Conservation (phyloP, 1,139 yeast species). For the Magnusiomyces magnusii region DNA sequence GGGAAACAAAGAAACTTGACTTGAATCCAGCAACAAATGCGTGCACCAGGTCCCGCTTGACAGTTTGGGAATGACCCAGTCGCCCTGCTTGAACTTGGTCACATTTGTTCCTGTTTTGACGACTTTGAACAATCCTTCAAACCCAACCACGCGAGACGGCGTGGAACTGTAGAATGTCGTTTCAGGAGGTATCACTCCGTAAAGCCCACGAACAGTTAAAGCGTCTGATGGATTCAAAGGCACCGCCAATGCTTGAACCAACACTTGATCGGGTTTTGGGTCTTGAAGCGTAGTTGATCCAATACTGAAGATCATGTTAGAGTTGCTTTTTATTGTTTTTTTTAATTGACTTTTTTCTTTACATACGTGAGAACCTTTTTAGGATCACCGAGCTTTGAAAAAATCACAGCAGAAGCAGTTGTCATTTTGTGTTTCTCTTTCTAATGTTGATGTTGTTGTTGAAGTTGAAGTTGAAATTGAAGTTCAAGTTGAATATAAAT, state of each 20-base stretch:
- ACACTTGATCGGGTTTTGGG: constrained; percentile 37
- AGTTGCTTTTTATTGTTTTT: too few species aligned
- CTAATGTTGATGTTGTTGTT: too few species aligned
- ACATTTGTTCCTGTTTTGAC: too few species aligned
- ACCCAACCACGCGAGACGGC: constrained; percentile 78
- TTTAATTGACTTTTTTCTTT: too few species aligned
- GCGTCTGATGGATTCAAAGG: constrained; percentile 92
- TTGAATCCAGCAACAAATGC: constrained; percentile 39
- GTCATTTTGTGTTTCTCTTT: too few species aligned
- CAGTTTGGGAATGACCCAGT: constrained; percentile 78
- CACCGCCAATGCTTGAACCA: constrained; percentile 63
- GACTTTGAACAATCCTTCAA: too few species aligned
- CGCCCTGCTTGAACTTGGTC: constrained; percentile 50
- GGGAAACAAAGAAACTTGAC: neutral
- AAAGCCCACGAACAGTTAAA: constrained; percentile 86
- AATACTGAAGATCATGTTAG: neutral
- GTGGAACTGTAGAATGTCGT: constrained; percentile 45
- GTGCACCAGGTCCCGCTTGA: constrained; percentile 95
- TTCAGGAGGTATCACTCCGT: constrained; percentile 67
- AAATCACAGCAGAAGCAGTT: constrained; percentile 3
- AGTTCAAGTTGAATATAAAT: too few species aligned
- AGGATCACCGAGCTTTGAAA: neutral
- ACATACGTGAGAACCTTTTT: too few species aligned
- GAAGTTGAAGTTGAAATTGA: too few species aligned
- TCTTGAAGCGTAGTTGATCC: constrained; percentile 24